phyloP scores from a whole-genome alignment of 768 basidiomycete genomes.

The Hemileccinum impolitum region DNA sequence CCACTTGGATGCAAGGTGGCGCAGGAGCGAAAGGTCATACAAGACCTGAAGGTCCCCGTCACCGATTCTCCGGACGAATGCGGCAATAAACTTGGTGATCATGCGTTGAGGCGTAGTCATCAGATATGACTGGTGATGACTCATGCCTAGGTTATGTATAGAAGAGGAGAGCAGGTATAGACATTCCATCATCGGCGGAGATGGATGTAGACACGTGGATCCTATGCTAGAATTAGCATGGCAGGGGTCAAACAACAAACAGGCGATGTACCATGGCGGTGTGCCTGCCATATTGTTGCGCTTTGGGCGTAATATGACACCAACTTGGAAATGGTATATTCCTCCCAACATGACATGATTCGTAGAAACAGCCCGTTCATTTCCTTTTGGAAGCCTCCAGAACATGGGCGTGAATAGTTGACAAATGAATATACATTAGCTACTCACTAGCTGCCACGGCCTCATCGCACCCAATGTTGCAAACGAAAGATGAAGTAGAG shows the following conservation, averaged over 20 bases:
- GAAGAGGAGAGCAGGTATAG: constrained; percentile 52
- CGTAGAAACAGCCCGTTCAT: constrained; percentile 40
- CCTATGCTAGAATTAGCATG: constrained; percentile 18
- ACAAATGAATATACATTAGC: not conserved
- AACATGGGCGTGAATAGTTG: constrained; percentile 5
- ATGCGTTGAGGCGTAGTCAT: constrained; percentile 37
- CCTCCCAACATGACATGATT: constrained; percentile 54
- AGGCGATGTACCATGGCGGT: constrained; percentile 10
- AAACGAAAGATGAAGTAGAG: constrained; percentile 40
- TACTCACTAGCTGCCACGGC: constrained; percentile 36
- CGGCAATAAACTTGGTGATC: constrained; percentile 34
- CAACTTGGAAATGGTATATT: constrained; percentile 34
- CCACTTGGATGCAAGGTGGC: constrained; percentile 38
- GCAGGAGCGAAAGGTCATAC: constrained; percentile 50
- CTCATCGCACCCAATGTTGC: constrained; percentile 41
- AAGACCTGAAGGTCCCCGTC: constrained; percentile 33
- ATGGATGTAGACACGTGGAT: constrained; percentile 38
- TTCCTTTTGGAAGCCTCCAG: constrained; percentile 48
- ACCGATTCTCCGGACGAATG: constrained; percentile 32
- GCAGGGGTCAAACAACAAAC: constrained; percentile 2
- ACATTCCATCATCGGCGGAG: constrained; percentile 51
- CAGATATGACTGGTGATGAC: constrained; percentile 36
- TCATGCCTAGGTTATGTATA: constrained; percentile 53
- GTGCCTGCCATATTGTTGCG: constrained; percentile 1
- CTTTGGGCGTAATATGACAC: constrained; percentile 20